A percentile compares a stretch with the other conserved stretches of the same genome.
Evolutionary conservation across 2,329 filamentous ascomycete genomes (phyloP).

Genomic region (Drechslerella coelobrocha): DNA sequence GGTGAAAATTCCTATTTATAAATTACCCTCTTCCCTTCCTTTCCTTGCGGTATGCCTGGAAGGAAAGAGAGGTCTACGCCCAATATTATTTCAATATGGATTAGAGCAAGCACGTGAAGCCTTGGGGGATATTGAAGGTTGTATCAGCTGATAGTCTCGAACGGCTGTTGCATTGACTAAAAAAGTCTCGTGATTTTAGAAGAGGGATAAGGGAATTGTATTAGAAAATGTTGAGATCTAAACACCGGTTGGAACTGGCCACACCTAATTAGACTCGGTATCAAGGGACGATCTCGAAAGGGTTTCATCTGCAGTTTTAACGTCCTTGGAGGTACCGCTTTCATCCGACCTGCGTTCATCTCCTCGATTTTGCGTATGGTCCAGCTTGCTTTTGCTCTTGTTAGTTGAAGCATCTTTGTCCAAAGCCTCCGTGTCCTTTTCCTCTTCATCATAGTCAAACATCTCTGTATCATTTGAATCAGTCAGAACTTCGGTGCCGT

Average conservation of each 20-base stretch:
- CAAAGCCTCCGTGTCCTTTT: constrained; percentile 55
- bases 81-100: too few relatives aligned
- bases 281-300: constrained; percentile 23
- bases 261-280: constrained; percentile 18
- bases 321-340: constrained; percentile 22
- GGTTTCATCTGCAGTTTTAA: constrained; percentile 2
- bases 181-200: constrained; percentile 5
- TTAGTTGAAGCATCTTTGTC: constrained; percentile 53
- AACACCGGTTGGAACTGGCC: background rate
- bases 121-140: too few relatives aligned
- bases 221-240: constrained; percentile 18
- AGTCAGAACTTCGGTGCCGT: constrained; percentile 89
- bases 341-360: constrained; percentile 5
- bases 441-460: constrained; percentile 82
- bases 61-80: too few relatives aligned
- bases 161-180: background rate
- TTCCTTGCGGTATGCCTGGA: too few relatives aligned
- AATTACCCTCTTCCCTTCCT: too few relatives aligned
- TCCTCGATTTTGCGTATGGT: background rate
- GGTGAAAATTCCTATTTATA: too few relatives aligned
- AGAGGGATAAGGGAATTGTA: constrained; percentile 17
- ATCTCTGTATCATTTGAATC: constrained; percentile 90
- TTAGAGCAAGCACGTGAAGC: too few relatives aligned
- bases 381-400: constrained; percentile 5
- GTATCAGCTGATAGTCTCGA: background rate